A percentile compares a stretch with the other conserved stretches of the same genome.
These are phyloP conservation scores for Monascus ruber DNA, from an alignment of 2,329 filamentous ascomycete genomes.

Conservation along the genomic window DNA sequence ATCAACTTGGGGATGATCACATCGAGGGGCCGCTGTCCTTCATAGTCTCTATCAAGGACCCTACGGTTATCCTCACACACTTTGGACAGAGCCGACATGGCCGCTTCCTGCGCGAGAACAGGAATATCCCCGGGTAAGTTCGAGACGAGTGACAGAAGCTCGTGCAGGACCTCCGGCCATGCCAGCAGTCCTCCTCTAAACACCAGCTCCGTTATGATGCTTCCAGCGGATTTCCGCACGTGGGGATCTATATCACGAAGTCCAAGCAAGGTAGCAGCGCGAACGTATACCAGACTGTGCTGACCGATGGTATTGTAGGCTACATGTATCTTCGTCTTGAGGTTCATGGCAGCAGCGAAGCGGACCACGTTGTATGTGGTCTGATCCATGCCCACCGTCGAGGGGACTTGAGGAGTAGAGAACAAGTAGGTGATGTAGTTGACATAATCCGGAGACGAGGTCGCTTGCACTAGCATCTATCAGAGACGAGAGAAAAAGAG, in stretches of 20 bases:
- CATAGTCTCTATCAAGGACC: slow-evolving; percentile 73
- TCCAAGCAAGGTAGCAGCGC: slow-evolving; percentile 63
- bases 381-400: slow-evolving; percentile 45
- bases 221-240: slow-evolving; percentile 82
- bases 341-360: slow-evolving; percentile 79
- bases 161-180: slow-evolving; percentile 83
- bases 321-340: slow-evolving; percentile 82
- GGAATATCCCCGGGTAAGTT: slow-evolving; percentile 60
- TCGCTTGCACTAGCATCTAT: slow-evolving; percentile 89
- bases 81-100: slow-evolving; percentile 85
- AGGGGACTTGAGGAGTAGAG: slow-evolving; percentile 52
- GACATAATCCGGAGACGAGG: slow-evolving; percentile 80
- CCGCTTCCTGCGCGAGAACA: slow-evolving; percentile 72
- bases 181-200: slow-evolving; percentile 71
- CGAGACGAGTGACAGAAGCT: slow-evolving; percentile 65
- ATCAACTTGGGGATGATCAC: slow-evolving; percentile 85
- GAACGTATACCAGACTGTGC: slow-evolving; percentile 62
- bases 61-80: slow-evolving; percentile 95
- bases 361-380: slow-evolving; percentile 64
- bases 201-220: slow-evolving; percentile 87
- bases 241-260: slow-evolving; percentile 71
- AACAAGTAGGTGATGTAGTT: slow-evolving; percentile 94
- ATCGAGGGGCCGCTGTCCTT: slow-evolving; percentile 76
- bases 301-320: slow-evolving; percentile 67
- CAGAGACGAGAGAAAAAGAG: slow-evolving; percentile 1